Percentiles rank a stretch among this genome's conserved stretches.
Evolutionary conservation across 148 eudicot genomes (phyloP).

Genomic region (Vaccinium corymbosum): DNA sequence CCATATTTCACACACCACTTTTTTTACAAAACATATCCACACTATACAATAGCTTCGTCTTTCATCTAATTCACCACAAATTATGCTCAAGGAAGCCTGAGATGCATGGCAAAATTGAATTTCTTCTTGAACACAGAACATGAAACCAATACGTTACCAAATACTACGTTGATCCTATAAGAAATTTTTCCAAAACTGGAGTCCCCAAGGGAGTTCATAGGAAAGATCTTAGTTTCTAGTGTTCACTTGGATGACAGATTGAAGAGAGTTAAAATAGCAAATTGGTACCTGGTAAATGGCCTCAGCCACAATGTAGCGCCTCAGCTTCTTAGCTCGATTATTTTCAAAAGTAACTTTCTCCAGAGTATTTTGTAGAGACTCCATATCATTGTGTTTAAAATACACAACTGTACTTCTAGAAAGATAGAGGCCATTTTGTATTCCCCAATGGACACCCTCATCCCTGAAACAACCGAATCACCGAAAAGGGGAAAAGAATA

Average conservation of each 20-base stretch:
- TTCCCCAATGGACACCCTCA: slow-evolving; percentile 98
- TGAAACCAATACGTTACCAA: neutral
- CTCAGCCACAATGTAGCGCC: slow-evolving; percentile 93
- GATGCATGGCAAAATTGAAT: neutral
- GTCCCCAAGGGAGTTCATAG: neutral
- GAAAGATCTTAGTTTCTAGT: neutral
- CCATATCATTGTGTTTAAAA: slow-evolving; percentile 93
- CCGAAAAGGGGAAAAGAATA: neutral
- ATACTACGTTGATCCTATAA: neutral
- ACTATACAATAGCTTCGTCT: too few relatives aligned
- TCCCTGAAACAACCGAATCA: slow-evolving; percentile 45
- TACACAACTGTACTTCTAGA: slow-evolving; percentile 92
- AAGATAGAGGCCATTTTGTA: slow-evolving; percentile 90
- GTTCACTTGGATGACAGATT: neutral
- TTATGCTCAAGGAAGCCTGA: neutral
- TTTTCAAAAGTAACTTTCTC: slow-evolving; percentile 71
- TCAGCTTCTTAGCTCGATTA: slow-evolving; percentile 71
- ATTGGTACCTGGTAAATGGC: slow-evolving; percentile 81
- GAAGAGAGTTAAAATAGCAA: neutral
- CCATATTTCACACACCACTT: neutral
- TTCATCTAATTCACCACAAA: neutral
- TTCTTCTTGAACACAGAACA: neutral
- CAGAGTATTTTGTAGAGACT: slow-evolving; percentile 52
- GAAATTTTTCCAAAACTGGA: neutral
- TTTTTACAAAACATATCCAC: too few relatives aligned